These are phyloP conservation scores for Biscutella auriculata DNA, from an alignment of 441 rosid species.

Conservation along the genomic window DNA sequence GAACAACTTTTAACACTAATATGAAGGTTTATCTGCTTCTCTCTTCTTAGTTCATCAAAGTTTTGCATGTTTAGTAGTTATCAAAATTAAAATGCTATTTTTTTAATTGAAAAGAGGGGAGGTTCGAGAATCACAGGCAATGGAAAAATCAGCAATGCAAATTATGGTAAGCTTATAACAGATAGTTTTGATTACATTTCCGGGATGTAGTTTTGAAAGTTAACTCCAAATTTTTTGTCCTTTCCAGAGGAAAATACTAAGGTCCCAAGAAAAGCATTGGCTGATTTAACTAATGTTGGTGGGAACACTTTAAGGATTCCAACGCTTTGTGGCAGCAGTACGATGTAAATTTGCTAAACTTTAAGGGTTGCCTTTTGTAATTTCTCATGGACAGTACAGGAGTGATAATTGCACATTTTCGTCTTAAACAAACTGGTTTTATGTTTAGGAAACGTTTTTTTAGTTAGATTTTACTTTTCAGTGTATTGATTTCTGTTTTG, in stretches of 20 bases:
- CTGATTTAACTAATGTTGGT: constrained; percentile 59
- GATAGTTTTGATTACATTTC: neutral
- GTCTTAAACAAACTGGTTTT: neutral
- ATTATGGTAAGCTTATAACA: constrained; percentile 30
- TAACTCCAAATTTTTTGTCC: neutral
- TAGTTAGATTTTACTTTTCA: neutral
- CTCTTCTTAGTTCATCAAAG: neutral
- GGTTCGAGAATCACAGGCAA: constrained; percentile 25
- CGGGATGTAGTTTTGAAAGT: neutral
- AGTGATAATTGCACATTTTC: neutral
- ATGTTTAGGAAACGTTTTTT: neutral
- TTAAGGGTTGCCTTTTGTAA: neutral
- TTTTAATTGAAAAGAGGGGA: constrained; percentile 28
- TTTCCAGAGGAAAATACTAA: constrained; percentile 23
- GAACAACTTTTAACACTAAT: constrained; percentile 22
- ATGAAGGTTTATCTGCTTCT: constrained; percentile 32
- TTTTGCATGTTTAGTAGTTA: neutral
- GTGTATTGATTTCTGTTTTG: neutral
- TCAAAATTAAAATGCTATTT: neutral
- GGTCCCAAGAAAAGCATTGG: constrained; percentile 56
- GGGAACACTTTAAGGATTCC: constrained; percentile 20
- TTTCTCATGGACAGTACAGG: neutral
- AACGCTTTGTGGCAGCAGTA: constrained; percentile 39
- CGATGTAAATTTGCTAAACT: constrained; percentile 30
- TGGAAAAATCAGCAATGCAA: constrained; percentile 24